phyloP scores from a whole-genome alignment of 345 rosid genomes.

The Sonneratia caseolaris region DNA sequence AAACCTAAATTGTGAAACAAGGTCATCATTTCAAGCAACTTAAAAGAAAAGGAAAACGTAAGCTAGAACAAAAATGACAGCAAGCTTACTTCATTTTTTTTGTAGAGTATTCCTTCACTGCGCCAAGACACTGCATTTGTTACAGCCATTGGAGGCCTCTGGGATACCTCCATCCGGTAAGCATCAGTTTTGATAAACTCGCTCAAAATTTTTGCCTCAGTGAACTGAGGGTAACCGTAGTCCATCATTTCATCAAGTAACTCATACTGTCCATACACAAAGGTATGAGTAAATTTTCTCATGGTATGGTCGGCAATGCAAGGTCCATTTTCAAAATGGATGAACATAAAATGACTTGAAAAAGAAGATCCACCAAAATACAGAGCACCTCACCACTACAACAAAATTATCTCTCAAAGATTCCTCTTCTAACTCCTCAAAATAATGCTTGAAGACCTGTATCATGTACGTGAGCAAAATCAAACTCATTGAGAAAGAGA shows the following conservation, averaged over 20 bases:
- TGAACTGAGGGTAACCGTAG: conserved; percentile 91
- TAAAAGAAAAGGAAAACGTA: conserved; percentile 10
- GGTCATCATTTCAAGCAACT: conserved; percentile 4
- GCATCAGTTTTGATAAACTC: conserved; percentile 98
- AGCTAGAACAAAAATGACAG: conserved; percentile 1
- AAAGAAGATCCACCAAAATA: background rate
- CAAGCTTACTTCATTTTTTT: conserved; percentile 76
- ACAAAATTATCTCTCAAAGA: conserved; percentile 96
- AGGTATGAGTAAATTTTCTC: background rate
- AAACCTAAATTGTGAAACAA: conserved; percentile 44
- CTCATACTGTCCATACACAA: conserved; percentile 57
- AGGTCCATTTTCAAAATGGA: background rate
- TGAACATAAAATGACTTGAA: background rate
- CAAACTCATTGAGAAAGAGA: background rate
- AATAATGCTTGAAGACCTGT: conserved; percentile 95
- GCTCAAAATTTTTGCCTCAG: conserved; percentile 84
- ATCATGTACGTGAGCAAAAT: background rate
- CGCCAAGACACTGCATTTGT: conserved; percentile 99
- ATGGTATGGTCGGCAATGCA: background rate
- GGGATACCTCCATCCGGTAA: conserved; percentile 89
- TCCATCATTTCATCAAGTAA: conserved; percentile 99
- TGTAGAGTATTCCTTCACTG: conserved; percentile 81
- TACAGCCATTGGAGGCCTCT: conserved; percentile 99
- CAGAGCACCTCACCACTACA: conserved; percentile 64
- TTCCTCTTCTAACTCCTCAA: conserved; percentile 94